Evolutionary conservation across 225 moss, liverwort and hornwort genomes (phyloP), one percentile per base, ranked within the genome.

Genomic region (Sphagnum contortum): DNA sequence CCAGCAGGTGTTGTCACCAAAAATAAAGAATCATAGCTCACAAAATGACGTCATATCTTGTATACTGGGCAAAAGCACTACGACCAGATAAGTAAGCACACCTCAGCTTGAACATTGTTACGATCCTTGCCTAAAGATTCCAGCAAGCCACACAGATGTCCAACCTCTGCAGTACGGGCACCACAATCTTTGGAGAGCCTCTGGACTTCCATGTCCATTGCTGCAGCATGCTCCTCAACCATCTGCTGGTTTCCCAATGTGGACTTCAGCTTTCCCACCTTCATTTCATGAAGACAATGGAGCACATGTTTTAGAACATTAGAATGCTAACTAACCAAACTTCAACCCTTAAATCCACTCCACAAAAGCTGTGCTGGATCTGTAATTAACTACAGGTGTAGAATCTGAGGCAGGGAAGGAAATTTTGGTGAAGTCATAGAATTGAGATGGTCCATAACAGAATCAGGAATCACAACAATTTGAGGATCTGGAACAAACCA

Each of bases 201-300:
- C 44, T 74, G 67, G 65, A 91, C 73, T 55, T 87, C 89, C 49
- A 79, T 69, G 53, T 85, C 87, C 75, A 91, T 69, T 63, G 75
- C 72, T 59, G 52, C 79, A 69, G 79, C 75, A 58, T 79, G 84
- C 51, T 89, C 84, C 66, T 87, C 89, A 68, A 87, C 81, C 53
- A 73, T 67, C 68, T 89, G 87, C 69, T 85, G 81, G 72, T 83
- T 82, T 47, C 64, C 69, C 63, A 78, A 63, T 9, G 86, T 78
- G 72, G 67, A 71, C 68, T 86, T 84, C 72, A 88, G 77, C 83
- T 86, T 88, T 6, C 66, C 72, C 63, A 86, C 81, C 91, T 91
- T 64, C 54, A 72, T 54, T 47, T 63, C 68, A 67, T 2, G 63
- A 29, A 29, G 29, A 29, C 1, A 29, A 29, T 29, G 29, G 29